Conservation (phyloP, 768 basidiomycete genomes). For the Cystofilobasidium capitatum region DNA sequence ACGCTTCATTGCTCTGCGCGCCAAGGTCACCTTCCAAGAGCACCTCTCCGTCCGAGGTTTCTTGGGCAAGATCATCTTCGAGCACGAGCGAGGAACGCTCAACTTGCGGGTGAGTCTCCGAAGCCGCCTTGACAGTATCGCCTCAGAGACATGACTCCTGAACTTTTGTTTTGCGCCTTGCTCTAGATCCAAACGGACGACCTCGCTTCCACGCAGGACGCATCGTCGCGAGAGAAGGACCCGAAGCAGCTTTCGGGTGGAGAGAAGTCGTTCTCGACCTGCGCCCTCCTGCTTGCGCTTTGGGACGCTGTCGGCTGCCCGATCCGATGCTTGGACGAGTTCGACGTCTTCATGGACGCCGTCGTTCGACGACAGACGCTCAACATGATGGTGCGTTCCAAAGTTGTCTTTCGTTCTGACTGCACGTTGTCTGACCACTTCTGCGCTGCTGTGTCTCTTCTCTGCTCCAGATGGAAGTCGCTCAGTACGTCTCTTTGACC, state of each 20-base stretch:
- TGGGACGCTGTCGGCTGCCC: constrained; percentile 96
- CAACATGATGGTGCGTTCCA: constrained; percentile 69
- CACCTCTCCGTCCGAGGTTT: constrained; percentile 80
- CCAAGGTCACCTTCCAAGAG: constrained; percentile 57
- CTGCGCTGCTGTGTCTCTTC: constrained; percentile 7
- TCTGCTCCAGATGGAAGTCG: not conserved
- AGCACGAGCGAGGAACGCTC: constrained; percentile 59
- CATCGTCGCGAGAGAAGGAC: constrained; percentile 45
- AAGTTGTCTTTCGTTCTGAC: not conserved
- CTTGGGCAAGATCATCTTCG: constrained; percentile 74
- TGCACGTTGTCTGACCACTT: not conserved
- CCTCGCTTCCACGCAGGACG: constrained; percentile 40
- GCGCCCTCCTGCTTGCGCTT: constrained; percentile 81
- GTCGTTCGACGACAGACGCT: constrained; percentile 70
- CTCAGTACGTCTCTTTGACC: constrained; percentile 2
- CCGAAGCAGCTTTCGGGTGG: constrained; percentile 77
- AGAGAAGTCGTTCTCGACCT: constrained; percentile 94
- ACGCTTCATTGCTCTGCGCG: constrained; percentile 74
- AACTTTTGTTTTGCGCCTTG: not conserved
- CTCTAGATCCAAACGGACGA: constrained; percentile 72
- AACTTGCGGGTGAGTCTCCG: constrained; percentile 50
- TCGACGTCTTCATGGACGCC: constrained; percentile 79
- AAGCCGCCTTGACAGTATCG: constrained; percentile 18
- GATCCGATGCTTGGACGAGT: constrained; percentile 92
- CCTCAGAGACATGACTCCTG: not conserved